phyloP scores from a whole-genome alignment of 1,284 basidiomycete species.

The Apiotrichum veenhuisii region DNA sequence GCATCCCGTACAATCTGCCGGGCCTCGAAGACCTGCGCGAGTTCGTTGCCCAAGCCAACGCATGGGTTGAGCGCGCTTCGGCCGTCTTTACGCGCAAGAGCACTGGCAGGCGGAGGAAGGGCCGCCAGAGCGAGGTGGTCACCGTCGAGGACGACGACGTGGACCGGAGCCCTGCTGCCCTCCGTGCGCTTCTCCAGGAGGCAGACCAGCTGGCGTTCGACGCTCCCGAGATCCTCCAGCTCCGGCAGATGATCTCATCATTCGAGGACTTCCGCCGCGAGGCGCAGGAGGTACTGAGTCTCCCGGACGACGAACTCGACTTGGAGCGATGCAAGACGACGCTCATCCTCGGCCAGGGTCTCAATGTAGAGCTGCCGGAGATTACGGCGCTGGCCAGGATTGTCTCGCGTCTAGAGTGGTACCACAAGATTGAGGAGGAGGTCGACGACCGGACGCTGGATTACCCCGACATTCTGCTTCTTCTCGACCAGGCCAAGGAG shows the following conservation, averaged over 20 bases:
- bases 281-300: slow-evolving; percentile 30
- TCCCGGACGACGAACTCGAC: slow-evolving; percentile 33
- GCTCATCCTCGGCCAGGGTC: slow-evolving; percentile 40
- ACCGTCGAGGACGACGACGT: slow-evolving; percentile 26
- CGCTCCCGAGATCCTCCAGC: slow-evolving; percentile 41
- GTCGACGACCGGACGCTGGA: slow-evolving; percentile 44
- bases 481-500: slow-evolving; percentile 35
- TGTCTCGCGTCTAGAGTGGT: slow-evolving; percentile 43
- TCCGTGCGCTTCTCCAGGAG: slow-evolving; percentile 33
- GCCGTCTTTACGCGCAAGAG: slow-evolving; percentile 36
- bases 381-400: slow-evolving; percentile 31
- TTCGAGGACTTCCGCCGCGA: slow-evolving; percentile 39
- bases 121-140: slow-evolving; percentile 25
- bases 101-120: slow-evolving; percentile 32
- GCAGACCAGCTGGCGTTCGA: slow-evolving; percentile 45
- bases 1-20: slow-evolving; percentile 68
- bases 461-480: slow-evolving; percentile 35
- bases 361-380: slow-evolving; percentile 46
- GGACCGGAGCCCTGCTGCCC: slow-evolving; percentile 31
- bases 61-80: slow-evolving; percentile 61
- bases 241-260: slow-evolving; percentile 34
- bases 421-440: slow-evolving; percentile 39
- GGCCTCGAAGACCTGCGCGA: slow-evolving; percentile 70
- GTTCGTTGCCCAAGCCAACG: slow-evolving; percentile 73
- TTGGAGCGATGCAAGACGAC: slow-evolving; percentile 33